Evolutionary conservation across 2,329 filamentous ascomycete species (phyloP).

Genomic region (Lachnellula cervina): DNA sequence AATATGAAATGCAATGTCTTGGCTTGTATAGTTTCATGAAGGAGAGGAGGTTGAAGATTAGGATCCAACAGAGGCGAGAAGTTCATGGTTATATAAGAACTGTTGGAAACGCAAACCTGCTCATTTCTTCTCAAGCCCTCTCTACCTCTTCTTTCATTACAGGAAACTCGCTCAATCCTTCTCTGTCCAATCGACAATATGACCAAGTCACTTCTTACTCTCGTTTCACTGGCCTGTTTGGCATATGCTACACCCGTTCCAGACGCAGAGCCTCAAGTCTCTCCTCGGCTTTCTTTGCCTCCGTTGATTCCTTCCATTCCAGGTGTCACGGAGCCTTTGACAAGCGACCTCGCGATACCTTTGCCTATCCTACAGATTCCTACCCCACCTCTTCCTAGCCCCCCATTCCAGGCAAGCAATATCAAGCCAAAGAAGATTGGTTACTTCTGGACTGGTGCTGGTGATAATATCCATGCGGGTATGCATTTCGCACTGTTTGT

Average conservation of each 20-base stretch:
- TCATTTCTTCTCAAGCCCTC: not conserved
- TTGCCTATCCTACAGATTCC: constrained; percentile 55
- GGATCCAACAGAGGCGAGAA: not conserved
- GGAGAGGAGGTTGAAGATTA: not conserved
- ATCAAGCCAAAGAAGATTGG: constrained; percentile 62
- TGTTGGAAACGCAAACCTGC: not conserved
- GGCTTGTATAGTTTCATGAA: not conserved
- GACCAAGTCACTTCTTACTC: constrained; percentile 1
- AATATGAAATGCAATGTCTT: not conserved
- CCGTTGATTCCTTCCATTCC: constrained; percentile 55
- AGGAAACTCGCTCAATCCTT: not conserved
- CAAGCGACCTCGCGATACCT: constrained; percentile 42
- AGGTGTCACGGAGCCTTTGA: constrained; percentile 54
- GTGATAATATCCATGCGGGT: constrained; percentile 53
- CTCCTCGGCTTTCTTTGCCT: constrained; percentile 34
- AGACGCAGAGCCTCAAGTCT: constrained; percentile 26
- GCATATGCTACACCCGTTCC: constrained; percentile 11
- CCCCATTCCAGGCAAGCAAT: constrained; percentile 47
- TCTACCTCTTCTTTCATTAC: not conserved
- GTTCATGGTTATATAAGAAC: not conserved
- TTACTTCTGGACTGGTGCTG: constrained; percentile 59
- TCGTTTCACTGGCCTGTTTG: constrained; percentile 2
- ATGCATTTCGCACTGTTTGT: not conserved
- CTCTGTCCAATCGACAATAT: not conserved
- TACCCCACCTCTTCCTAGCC: constrained; percentile 52